phyloP scores from a whole-genome alignment of 192 early-diverging fungal species.

The Coemansia sp. region DNA sequence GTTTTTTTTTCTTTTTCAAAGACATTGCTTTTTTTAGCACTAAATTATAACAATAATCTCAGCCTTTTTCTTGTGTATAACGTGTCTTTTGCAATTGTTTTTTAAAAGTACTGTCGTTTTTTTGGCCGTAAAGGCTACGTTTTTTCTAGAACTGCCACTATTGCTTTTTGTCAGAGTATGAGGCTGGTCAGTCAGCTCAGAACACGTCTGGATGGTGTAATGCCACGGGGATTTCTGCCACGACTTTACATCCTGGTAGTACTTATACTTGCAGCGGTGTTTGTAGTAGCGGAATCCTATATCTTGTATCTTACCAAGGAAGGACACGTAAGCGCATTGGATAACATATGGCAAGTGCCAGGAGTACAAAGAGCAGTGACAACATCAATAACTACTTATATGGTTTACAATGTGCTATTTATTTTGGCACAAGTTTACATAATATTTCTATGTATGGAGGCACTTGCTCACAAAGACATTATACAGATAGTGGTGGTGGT shows the following conservation, averaged over 20 bases:
- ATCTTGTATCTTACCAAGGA: slow-evolving; percentile 28
- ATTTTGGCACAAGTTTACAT: slow-evolving; percentile 49
- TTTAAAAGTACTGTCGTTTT: background rate
- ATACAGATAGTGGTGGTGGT: slow-evolving; percentile 50
- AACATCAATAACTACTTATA: slow-evolving; percentile 39
- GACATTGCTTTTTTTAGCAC: background rate
- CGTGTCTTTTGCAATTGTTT: background rate
- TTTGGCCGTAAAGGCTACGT: background rate
- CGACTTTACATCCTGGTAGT: slow-evolving; percentile 27
- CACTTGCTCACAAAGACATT: slow-evolving; percentile 36
- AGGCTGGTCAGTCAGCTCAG: background rate
- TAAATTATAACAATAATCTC: background rate
- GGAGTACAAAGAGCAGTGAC: slow-evolving; percentile 36
- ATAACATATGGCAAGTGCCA: slow-evolving; percentile 35
- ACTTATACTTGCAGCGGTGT: slow-evolving; percentile 33
- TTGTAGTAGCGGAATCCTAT: slow-evolving; percentile 45
- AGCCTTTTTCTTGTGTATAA: background rate
- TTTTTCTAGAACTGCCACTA: background rate
- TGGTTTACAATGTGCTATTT: slow-evolving; percentile 51
- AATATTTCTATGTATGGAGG: slow-evolving; percentile 42
- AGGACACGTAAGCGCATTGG: slow-evolving; percentile 8
- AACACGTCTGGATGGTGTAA: slow-evolving; percentile 3
- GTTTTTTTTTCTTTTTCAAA: background rate
- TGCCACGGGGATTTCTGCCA: slow-evolving; percentile 28
- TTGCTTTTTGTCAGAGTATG: background rate